Conservation (phyloP, 1,284 basidiomycete species). For the Apiotrichum akiyoshidainum region DNA sequence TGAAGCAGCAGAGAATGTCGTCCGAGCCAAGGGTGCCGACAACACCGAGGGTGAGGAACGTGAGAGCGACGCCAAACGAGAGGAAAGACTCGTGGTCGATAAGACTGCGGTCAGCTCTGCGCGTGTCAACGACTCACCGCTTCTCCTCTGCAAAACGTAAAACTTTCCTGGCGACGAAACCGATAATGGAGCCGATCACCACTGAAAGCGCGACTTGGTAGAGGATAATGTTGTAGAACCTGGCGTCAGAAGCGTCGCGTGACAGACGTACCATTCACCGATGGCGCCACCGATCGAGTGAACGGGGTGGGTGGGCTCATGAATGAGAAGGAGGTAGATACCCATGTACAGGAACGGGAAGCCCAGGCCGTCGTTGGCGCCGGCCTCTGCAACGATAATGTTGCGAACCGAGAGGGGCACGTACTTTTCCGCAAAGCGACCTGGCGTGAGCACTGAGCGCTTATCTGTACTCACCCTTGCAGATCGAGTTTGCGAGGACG, state of each 20-base stretch:
- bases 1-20: conserved; percentile 65
- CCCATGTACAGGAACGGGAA: conserved; percentile 93
- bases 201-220: conserved; percentile 64
- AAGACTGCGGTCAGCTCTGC: conserved; percentile 56
- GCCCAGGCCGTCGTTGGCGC: conserved; percentile 71
- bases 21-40: conserved; percentile 84
- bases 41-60: conserved; percentile 72
- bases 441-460: conserved; percentile 16
- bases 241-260: conserved; percentile 10
- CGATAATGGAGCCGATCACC: conserved; percentile 72
- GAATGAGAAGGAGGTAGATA: conserved; percentile 74
- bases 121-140: conserved; percentile 53
- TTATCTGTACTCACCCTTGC: conserved; percentile 35
- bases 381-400: conserved; percentile 48
- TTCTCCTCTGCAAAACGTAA: conserved; percentile 39
- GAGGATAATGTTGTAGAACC: conserved; percentile 47
- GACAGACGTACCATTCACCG: conserved; percentile 58
- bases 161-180: conserved; percentile 55
- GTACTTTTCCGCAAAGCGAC: conserved; percentile 45
- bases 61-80: conserved; percentile 48
- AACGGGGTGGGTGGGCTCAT: conserved; percentile 45
- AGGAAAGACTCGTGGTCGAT: conserved; percentile 51
- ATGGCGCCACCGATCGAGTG: conserved; percentile 60
- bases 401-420: conserved; percentile 47
- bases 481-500: conserved; percentile 68